Conservation (phyloP, 768 basidiomycete genomes). For the Trametes cinnabarina region DNA sequence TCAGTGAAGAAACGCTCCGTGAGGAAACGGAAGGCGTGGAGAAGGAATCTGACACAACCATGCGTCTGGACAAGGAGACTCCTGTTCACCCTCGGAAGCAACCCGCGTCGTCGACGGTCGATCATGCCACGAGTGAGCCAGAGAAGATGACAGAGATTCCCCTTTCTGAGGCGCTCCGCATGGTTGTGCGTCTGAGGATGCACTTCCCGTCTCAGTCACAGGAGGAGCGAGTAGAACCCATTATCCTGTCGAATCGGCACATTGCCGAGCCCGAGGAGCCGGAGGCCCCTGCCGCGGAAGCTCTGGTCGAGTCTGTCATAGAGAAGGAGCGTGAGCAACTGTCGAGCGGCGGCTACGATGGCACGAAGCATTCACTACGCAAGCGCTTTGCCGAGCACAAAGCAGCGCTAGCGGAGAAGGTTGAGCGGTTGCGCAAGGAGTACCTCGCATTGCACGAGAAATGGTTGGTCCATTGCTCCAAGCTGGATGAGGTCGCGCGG, state of each 20-base stretch:
- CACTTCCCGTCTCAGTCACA: conserved; percentile 54
- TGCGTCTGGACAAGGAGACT: neutral
- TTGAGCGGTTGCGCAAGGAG: conserved; percentile 54
- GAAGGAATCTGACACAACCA: conserved; percentile 1
- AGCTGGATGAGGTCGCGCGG: conserved; percentile 61
- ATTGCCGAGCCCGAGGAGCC: conserved; percentile 36
- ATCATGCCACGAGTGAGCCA: neutral
- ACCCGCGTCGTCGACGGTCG: neutral
- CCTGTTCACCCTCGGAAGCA: neutral
- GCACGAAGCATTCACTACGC: conserved; percentile 48
- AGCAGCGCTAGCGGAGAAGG: conserved; percentile 50
- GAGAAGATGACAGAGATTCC: conserved; percentile 30
- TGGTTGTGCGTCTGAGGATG: conserved; percentile 61
- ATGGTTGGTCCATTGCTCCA: conserved; percentile 71
- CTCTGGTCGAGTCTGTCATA: conserved; percentile 48
- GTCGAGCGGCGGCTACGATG: conserved; percentile 38
- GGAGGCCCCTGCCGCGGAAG: conserved; percentile 30
- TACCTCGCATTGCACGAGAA: conserved; percentile 67
- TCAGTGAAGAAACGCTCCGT: conserved; percentile 14
- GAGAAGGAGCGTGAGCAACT: conserved; percentile 35
- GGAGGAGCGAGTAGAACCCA: conserved; percentile 59
- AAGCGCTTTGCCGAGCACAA: conserved; percentile 56
- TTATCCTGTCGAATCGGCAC: conserved; percentile 58
- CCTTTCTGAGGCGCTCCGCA: conserved; percentile 57
- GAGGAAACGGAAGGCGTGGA: conserved; percentile 13